phyloP scores from a whole-genome alignment of 176 grass and related monocot species.

The Calamus simplicifolius region DNA sequence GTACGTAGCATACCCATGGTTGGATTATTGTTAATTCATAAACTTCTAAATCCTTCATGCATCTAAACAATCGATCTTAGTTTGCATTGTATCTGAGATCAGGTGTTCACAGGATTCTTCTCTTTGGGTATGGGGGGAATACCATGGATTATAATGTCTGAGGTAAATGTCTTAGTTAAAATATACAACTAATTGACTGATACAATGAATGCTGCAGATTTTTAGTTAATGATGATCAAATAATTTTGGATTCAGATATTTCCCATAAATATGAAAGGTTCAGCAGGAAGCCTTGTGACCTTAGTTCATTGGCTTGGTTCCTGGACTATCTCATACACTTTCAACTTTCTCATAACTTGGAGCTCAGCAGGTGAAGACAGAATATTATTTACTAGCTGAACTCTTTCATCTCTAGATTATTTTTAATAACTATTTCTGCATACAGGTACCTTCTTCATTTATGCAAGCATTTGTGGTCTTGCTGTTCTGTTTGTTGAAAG shows the following conservation, averaged over 20 bases:
- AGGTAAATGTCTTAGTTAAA: constrained; percentile 27
- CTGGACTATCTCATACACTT: constrained; percentile 58
- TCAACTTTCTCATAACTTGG: constrained; percentile 83
- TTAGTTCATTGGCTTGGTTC: constrained; percentile 77
- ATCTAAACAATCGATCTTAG: no score
- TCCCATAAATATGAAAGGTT: constrained; percentile 73
- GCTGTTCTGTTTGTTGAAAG: constrained; percentile 54
- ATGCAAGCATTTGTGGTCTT: constrained; percentile 49
- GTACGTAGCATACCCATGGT: constrained; percentile 14
- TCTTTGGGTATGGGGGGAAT: constrained; percentile 78
- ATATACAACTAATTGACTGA: not conserved
- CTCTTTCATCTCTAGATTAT: no score
- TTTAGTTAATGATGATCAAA: not conserved
- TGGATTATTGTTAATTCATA: not conserved
- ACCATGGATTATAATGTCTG: constrained; percentile 92
- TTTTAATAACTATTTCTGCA: no score
- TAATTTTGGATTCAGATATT: constrained; percentile 43
- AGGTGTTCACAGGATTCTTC: constrained; percentile 69
- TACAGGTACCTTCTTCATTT: constrained; percentile 74
- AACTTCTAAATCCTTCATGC: no score
- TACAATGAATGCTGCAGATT: not conserved
- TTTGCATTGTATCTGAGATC: constrained; percentile 3
- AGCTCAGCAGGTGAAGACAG: constrained; percentile 44
- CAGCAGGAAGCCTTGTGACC: constrained; percentile 75
- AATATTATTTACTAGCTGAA: not conserved